A percentile compares a stretch with the other conserved stretches of the same genome.
These are phyloP conservation scores for Cinnamomum micranthum DNA, from an alignment of 164 flowering plant species.

Conservation along the genomic window DNA sequence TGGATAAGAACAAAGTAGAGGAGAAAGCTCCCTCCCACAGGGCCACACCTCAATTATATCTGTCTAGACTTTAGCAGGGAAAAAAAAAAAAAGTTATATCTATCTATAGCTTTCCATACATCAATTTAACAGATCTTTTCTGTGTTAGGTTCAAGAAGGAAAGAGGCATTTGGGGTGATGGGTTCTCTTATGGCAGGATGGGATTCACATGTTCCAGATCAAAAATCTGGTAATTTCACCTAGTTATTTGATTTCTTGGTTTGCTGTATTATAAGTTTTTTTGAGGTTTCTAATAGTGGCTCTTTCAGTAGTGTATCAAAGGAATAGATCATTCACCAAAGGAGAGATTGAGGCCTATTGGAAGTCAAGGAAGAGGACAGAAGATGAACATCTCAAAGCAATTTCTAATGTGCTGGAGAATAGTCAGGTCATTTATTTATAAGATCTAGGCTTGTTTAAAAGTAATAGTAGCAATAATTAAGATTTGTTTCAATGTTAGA, in stretches of 20 bases:
- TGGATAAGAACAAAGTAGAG: background rate
- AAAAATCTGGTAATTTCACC: conserved; percentile 40
- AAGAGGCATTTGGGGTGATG: conserved; percentile 24
- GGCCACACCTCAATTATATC: background rate
- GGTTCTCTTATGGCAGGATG: conserved; percentile 88
- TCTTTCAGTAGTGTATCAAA: conserved; percentile 40
- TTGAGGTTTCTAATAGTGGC: background rate
- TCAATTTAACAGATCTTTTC: background rate
- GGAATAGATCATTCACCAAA: conserved; percentile 68
- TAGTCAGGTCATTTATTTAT: conserved; percentile 14
- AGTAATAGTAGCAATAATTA: background rate
- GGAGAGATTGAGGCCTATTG: conserved; percentile 72
- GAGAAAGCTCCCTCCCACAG: background rate
- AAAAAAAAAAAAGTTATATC: too few species aligned
- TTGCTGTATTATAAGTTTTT: background rate
- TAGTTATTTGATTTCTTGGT: background rate
- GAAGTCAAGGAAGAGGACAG: conserved; percentile 55
- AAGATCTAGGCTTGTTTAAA: too few species aligned
- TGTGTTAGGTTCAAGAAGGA: background rate
- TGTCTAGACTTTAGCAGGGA: background rate
- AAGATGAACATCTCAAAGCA: conserved; percentile 54
- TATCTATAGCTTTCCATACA: background rate
- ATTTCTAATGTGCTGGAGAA: conserved; percentile 21
- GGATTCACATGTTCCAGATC: conserved; percentile 52
- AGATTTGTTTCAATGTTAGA: background rate